A percentile compares a stretch with the other conserved stretches of the same genome.
phyloP scores from a whole-genome alignment of 495 filamentous ascomycete species.

The Neurospora cerealis region DNA sequence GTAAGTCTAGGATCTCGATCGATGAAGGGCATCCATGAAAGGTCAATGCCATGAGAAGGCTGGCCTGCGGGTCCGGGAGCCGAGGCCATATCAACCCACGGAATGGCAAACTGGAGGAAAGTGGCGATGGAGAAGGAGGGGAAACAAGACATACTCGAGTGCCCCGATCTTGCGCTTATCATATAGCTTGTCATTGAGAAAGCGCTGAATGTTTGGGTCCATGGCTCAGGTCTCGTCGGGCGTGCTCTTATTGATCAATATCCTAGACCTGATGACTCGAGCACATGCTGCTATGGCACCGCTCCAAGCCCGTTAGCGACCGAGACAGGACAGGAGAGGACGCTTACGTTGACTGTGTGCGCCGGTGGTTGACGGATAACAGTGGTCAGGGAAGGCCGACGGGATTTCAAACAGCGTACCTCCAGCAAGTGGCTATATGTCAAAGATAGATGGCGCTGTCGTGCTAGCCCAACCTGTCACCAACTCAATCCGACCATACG shows the following conservation, averaged over 20 bases:
- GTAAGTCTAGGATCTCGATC: neutral
- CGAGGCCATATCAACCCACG: slow-evolving; percentile 5
- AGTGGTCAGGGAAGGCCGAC: neutral
- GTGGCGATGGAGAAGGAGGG: neutral
- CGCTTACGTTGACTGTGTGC: neutral
- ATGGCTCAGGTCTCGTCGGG: slow-evolving; percentile 36
- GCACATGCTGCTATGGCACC: neutral
- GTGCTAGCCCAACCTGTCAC: neutral
- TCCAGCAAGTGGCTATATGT: neutral
- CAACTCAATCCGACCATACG: neutral
- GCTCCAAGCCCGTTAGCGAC: neutral
- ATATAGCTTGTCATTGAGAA: slow-evolving; percentile 96
- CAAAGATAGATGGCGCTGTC: neutral
- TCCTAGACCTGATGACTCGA: neutral
- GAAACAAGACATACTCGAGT: slow-evolving; percentile 64
- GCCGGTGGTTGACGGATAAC: neutral
- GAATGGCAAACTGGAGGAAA: neutral
- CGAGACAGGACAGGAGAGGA: neutral
- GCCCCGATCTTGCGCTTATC: slow-evolving; percentile 95
- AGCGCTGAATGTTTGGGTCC: slow-evolving; percentile 81
- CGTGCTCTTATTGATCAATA: neutral
- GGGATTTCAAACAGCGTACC: neutral
- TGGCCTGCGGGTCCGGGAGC: neutral
- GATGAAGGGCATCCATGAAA: neutral
- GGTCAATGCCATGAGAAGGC: neutral